Conservation (phyloP, 2,329 filamentous ascomycete species). For the Cladosporium sp. region DNA sequence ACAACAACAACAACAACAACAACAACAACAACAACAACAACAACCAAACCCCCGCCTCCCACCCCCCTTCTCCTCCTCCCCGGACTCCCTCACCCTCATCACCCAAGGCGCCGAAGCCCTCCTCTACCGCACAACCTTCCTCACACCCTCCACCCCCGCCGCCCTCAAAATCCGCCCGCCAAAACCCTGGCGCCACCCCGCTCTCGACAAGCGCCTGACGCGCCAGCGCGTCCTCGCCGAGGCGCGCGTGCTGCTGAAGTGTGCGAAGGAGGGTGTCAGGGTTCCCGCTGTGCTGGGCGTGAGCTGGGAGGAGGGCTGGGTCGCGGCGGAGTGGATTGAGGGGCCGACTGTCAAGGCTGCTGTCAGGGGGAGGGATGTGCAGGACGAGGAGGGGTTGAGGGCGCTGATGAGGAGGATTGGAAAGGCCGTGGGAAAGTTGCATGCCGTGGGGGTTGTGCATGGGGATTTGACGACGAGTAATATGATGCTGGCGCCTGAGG, state of each 20-base stretch:
- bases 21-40: conserved; percentile 24
- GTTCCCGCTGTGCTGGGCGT: conserved; percentile 79
- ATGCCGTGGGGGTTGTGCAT: conserved; percentile 84
- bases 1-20: not conserved
- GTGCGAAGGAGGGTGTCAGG: conserved; percentile 72
- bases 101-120: conserved; percentile 95
- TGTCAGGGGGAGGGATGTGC: conserved; percentile 50
- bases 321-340: conserved; percentile 82
- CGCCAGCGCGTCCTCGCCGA: conserved; percentile 85
- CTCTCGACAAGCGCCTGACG: conserved; percentile 83
- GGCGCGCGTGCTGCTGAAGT: conserved; percentile 78
- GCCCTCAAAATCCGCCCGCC: conserved; percentile 88
- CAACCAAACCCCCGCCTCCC: conserved; percentile 51
- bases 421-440: conserved; percentile 54
- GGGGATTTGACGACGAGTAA: conserved; percentile 98
- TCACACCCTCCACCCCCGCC: conserved; percentile 65
- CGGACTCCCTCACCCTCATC: conserved; percentile 65
- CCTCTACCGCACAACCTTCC: conserved; percentile 83
- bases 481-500: conserved; percentile 69
- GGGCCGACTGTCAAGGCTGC: conserved; percentile 67
- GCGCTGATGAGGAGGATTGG: conserved; percentile 38
- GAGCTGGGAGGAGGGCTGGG: conserved; percentile 65
- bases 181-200: conserved; percentile 89
- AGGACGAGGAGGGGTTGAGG: conserved; percentile 31
- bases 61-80: conserved; percentile 63